A percentile compares a stretch with the other conserved stretches of the same genome.
Conservation (phyloP, 192 early-diverging fungal species). For the Backusella mclennaniae region DNA sequence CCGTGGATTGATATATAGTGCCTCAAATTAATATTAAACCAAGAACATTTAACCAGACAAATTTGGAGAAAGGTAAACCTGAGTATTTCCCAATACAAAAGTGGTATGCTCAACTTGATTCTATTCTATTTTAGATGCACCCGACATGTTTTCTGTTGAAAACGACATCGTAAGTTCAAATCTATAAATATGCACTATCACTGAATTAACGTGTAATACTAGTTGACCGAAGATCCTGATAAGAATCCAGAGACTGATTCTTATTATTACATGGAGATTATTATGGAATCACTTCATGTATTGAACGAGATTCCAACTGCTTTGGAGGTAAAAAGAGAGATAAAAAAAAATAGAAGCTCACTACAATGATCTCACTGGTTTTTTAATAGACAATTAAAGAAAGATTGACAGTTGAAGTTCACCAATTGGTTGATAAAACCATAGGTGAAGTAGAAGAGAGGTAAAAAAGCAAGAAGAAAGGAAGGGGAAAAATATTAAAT, state of each 20-base stretch:
- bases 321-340: conserved; percentile 34
- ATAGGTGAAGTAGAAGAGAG: conserved; percentile 73
- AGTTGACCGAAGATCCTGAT: conserved; percentile 60
- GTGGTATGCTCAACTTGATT: neutral
- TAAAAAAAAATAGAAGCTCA: neutral
- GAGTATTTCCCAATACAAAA: no score
- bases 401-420: conserved; percentile 66
- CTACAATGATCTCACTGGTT: conserved; percentile 5
- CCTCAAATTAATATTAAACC: conserved; percentile 22
- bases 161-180: conserved; percentile 45
- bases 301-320: conserved; percentile 54
- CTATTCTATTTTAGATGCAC: neutral
- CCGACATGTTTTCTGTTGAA: conserved; percentile 38
- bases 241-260: conserved; percentile 76
- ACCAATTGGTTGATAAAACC: conserved; percentile 70
- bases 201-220: neutral
- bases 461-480: conserved; percentile 25
- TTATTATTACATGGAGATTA: conserved; percentile 73
- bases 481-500: no score
- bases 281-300: conserved; percentile 66
- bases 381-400: conserved; percentile 63
- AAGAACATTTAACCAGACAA: conserved; percentile 13
- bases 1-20: neutral
- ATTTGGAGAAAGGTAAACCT: neutral
- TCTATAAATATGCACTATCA: no score